A percentile compares a stretch with the other conserved stretches of the same genome.
These are phyloP conservation scores for Scleromitrula shiraiana DNA, from an alignment of 2,329 filamentous ascomycete genomes.

Conservation along the genomic window DNA sequence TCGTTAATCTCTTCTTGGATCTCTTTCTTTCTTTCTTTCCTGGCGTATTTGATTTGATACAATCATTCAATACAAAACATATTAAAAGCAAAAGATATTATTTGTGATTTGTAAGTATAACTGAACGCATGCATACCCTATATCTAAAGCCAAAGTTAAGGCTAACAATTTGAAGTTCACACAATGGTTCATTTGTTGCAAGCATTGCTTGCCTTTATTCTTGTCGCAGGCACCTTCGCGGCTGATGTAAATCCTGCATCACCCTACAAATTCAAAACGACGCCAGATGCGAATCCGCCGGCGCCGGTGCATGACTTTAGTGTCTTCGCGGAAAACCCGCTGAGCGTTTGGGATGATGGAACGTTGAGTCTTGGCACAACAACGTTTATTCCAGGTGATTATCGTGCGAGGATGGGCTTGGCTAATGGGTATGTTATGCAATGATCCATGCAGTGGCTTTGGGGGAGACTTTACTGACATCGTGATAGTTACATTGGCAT, in stretches of 20 bases:
- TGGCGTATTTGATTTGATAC: no score
- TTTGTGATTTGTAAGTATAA: no score
- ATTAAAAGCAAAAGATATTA: no score
- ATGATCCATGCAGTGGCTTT: background rate
- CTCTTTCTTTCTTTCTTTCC: no score
- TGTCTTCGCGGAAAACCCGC: conserved; percentile 4
- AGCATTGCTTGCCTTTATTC: no score
- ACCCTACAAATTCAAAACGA: conserved; percentile 9
- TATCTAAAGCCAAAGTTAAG: no score
- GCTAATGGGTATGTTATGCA: conserved; percentile 15
- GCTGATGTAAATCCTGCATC: conserved; percentile 12
- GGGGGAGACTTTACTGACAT: background rate
- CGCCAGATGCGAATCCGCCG: conserved; percentile 8
- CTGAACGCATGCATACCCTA: no score
- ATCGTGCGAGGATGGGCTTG: conserved; percentile 9
- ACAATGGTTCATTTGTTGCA: no score
- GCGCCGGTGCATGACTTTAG: background rate
- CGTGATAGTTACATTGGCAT: conserved; percentile 12
- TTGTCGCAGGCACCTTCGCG: no score
- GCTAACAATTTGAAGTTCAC: no score
- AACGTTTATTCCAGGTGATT: conserved; percentile 11
- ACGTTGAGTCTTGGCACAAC: conserved; percentile 3
- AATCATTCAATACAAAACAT: no score
- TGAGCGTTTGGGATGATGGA: conserved; percentile 4
- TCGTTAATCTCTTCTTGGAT: no score